These are phyloP conservation scores for Hypoxylon crocopeplum DNA, from an alignment of 495 filamentous ascomycete genomes.

Conservation along the genomic window DNA sequence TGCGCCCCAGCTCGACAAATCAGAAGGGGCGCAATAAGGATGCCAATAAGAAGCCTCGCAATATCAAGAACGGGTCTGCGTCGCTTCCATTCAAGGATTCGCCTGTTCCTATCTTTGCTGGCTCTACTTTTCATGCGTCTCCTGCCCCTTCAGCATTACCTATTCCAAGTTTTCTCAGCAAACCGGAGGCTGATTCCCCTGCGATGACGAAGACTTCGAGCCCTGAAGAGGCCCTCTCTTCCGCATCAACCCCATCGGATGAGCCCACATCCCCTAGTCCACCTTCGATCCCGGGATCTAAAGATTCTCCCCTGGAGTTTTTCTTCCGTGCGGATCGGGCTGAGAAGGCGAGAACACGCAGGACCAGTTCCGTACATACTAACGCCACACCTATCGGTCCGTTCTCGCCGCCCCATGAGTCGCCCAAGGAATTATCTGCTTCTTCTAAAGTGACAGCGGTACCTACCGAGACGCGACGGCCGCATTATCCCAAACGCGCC, in stretches of 20 bases:
- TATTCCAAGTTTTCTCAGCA: slow-evolving; percentile 90
- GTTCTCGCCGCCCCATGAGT: slow-evolving; percentile 41
- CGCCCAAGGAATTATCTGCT: slow-evolving; percentile 46
- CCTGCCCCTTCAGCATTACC: slow-evolving; percentile 93
- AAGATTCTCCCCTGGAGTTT: slow-evolving; percentile 83
- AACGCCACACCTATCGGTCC: slow-evolving; percentile 37
- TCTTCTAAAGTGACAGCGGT: slow-evolving; percentile 39
- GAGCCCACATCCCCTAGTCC: slow-evolving; percentile 49
- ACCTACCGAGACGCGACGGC: slow-evolving; percentile 35
- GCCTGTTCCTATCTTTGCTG: slow-evolving; percentile 77
- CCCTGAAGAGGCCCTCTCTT: slow-evolving; percentile 44
- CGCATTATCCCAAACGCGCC: slow-evolving; percentile 41
- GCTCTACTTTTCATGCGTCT: slow-evolving; percentile 93
- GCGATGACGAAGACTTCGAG: slow-evolving; percentile 41
- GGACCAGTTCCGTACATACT: slow-evolving; percentile 52
- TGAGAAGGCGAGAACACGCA: slow-evolving; percentile 67
- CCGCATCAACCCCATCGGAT: slow-evolving; percentile 50
- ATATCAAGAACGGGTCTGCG: slow-evolving; percentile 40
- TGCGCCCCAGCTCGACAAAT: slow-evolving; percentile 41
- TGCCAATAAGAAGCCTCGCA: slow-evolving; percentile 27
- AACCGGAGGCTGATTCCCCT: slow-evolving; percentile 71
- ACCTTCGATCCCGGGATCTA: slow-evolving; percentile 35
- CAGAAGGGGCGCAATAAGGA: slow-evolving; percentile 43
- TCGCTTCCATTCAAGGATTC: slow-evolving; percentile 40
- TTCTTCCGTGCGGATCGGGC: slow-evolving; percentile 87